Evolutionary conservation across 805 yeast species (phyloP).

Genomic region (Ogataea trehaloabstinens): DNA sequence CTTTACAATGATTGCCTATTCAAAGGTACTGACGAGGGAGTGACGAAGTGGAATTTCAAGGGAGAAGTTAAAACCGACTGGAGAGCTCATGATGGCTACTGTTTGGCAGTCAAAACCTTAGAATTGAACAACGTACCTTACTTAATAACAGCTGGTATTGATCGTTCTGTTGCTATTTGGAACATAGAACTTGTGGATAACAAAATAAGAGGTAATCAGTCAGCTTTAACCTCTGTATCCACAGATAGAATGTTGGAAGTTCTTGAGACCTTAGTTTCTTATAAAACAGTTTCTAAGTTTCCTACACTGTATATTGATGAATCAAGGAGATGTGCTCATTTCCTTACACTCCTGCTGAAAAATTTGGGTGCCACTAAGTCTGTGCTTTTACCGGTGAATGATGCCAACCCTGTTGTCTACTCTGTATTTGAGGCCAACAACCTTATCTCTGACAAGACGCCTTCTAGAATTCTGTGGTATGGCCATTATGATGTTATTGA

Average conservation of each 20-base stretch:
- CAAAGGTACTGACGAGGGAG: slow-evolving; percentile 55
- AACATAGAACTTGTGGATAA: slow-evolving; percentile 38
- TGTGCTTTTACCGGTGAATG: slow-evolving; percentile 64
- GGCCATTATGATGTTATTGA: slow-evolving; percentile 96
- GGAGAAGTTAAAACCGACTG: slow-evolving; percentile 44
- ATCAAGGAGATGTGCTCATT: slow-evolving; percentile 83
- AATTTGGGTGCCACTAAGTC: slow-evolving; percentile 69
- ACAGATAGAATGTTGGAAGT: slow-evolving; percentile 61
- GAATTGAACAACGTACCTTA: slow-evolving; percentile 38
- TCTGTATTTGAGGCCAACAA: slow-evolving; percentile 61
- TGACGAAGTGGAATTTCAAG: slow-evolving; percentile 50
- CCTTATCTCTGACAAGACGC: slow-evolving; percentile 2
- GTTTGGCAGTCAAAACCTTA: slow-evolving; percentile 56
- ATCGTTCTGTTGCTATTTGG: slow-evolving; percentile 73
- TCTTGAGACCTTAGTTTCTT: slow-evolving; percentile 60
- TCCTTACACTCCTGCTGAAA: slow-evolving; percentile 57
- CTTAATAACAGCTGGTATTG: slow-evolving; percentile 67
- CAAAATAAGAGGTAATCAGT: slow-evolving; percentile 3
- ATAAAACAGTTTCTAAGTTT: slow-evolving; percentile 72
- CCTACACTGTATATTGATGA: slow-evolving; percentile 72
- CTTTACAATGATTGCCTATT: slow-evolving; percentile 56
- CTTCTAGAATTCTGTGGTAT: slow-evolving; percentile 70
- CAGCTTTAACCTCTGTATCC: slow-evolving; percentile 13
- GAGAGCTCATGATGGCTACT: slow-evolving; percentile 53
- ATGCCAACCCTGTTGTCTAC: slow-evolving; percentile 84